Percentiles rank a stretch among this genome's conserved stretches.
Evolutionary conservation across 805 yeast genomes (phyloP).

Genomic region (Yarrowia sp.): DNA sequence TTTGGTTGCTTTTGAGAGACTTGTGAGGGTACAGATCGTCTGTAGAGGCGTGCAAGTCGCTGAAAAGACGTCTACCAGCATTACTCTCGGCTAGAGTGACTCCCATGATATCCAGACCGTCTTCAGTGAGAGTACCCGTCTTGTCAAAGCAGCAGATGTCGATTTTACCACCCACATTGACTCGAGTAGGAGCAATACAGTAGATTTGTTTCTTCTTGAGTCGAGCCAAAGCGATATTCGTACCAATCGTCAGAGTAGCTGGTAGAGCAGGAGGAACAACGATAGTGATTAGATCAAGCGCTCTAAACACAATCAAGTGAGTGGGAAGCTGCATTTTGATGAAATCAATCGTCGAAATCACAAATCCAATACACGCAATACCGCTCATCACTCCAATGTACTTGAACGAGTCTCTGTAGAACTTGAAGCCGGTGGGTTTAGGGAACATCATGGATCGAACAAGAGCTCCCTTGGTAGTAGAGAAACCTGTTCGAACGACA

Average conservation of each 20-base stretch:
- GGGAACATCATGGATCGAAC: slow-evolving; percentile 96
- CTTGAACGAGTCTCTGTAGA: slow-evolving; percentile 90
- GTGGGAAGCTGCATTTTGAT: slow-evolving; percentile 69
- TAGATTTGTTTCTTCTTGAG: slow-evolving; percentile 67
- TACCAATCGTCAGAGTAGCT: slow-evolving; percentile 94
- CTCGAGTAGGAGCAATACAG: slow-evolving; percentile 92
- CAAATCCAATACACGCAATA: slow-evolving; percentile 81
- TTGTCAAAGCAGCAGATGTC: slow-evolving; percentile 92
- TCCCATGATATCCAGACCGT: slow-evolving; percentile 84
- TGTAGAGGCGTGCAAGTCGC: slow-evolving; percentile 27
- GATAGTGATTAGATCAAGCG: slow-evolving; percentile 89
- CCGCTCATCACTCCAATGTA: slow-evolving; percentile 92
- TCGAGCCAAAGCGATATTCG: slow-evolving; percentile 83
- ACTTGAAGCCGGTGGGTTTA: slow-evolving; percentile 87
- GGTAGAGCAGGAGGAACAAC: slow-evolving; percentile 99
- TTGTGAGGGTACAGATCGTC: slow-evolving; percentile 19
- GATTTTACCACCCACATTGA: slow-evolving; percentile 92
- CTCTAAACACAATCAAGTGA: slow-evolving; percentile 74
- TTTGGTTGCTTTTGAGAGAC: slow-evolving; percentile 30
- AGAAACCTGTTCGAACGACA: slow-evolving; percentile 86
- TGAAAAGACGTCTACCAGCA: slow-evolving; percentile 18
- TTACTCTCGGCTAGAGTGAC: slow-evolving; percentile 44
- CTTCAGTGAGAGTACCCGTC: slow-evolving; percentile 96
- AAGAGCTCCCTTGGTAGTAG: slow-evolving; percentile 92
- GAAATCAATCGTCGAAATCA: slow-evolving; percentile 79